Evolutionary conservation across 2,329 filamentous ascomycete species (phyloP).

Genomic region (Colletotrichum echinochloae): DNA sequence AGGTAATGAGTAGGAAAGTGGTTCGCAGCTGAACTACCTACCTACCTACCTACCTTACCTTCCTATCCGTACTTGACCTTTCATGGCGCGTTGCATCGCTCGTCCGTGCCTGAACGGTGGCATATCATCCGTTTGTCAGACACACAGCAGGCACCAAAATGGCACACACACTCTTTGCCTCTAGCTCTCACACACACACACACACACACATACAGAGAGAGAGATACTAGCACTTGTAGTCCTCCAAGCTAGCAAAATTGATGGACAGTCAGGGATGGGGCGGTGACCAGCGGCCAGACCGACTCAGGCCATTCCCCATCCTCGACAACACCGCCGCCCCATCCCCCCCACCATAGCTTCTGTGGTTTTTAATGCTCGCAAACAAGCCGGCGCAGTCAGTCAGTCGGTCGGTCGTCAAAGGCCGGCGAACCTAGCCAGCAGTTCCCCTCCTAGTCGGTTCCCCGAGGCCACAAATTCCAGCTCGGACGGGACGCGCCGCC

Average conservation of each 20-base stretch:
- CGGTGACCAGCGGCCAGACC: slow-evolving; percentile 27
- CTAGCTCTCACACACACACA: not conserved
- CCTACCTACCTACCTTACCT: no score
- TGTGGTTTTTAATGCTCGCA: not conserved
- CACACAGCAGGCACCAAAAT: not conserved
- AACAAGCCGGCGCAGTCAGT: slow-evolving; percentile 7
- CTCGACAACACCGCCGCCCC: slow-evolving; percentile 25
- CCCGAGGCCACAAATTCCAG: slow-evolving; percentile 28
- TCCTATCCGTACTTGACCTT: not conserved
- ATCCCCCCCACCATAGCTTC: not conserved
- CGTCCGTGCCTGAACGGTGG: slow-evolving; percentile 1
- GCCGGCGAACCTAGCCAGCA: slow-evolving; percentile 2
- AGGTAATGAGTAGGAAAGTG: no score
- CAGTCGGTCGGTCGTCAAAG: not conserved
- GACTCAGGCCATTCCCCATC: slow-evolving; percentile 25
- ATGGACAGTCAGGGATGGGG: slow-evolving; percentile 20
- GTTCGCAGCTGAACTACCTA: no score
- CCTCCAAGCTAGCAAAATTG: not conserved
- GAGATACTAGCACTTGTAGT: not conserved
- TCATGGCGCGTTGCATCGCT: not conserved
- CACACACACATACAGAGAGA: not conserved
- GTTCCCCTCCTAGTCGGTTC: slow-evolving; percentile 18
- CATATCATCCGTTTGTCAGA: not conserved
- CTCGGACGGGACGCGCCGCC: slow-evolving; percentile 38
- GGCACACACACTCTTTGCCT: not conserved